Base-by-base conservation (phyloP, 2,329 filamentous ascomycete species). In the Alternaria novae-zelandiae region DNA sequence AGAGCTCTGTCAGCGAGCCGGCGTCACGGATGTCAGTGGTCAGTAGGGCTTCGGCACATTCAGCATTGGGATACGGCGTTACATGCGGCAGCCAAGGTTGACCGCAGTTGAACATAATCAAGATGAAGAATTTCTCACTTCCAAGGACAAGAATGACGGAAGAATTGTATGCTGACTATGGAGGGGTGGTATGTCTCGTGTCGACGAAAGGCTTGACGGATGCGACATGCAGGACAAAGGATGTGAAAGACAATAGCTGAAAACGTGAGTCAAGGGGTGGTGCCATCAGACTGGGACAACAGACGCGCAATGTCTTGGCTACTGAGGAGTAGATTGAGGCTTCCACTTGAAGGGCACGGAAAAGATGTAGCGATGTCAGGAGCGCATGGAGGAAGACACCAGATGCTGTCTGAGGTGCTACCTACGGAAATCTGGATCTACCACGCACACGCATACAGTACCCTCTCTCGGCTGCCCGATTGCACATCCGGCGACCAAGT, bases 61-160 rank as follows among this genome's bases (percentile, higher is more conserved):
- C 70, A 70, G 71, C 70, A 73, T 74, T 66, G 69, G 68, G 65
- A 64, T 54, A 64, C 59, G 72, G 73, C 71, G 72, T 74, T 73
- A 63, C 50, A 64, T 60, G 54, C 64, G 63, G 61, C 64, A 64
- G 55, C 54, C 56, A 54, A 64, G 64, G 60, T 55, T 59, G 64
- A 60, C 54, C 59, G 58, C 66, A 69, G 60, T 71, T 73, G 70
- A 73, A 72, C 64, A 70, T 67, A 71, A 70, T 74, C 60, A 66
- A 74, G 70, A 69, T 67, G 26, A 70, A 74, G 68, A 70, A 49
- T 56, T 58, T 56, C 36, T 50, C 47, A 44, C 59, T 55, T 54
- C 47, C 55, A 41, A 61, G 59, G 60, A 50, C 46, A 57, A 30
- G 54, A 59, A 21, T 61, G 57, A 57, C 54, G 57, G 57, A 61